Conservation (phyloP, 192 early-diverging fungal genomes). For the Lunasporangiospora selenospora region DNA sequence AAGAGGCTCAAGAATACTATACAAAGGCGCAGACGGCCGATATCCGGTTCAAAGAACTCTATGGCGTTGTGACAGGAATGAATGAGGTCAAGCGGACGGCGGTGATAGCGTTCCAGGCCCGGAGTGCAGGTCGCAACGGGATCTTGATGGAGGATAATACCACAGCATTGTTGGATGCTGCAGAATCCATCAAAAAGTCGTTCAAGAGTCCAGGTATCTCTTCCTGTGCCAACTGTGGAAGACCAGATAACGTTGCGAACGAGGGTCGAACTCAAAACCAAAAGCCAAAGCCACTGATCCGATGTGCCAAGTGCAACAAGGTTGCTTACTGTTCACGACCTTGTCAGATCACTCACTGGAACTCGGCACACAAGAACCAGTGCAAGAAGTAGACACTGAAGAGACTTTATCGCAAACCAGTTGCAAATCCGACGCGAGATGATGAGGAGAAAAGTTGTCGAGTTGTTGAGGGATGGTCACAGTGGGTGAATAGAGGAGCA, state of each 20-base stretch:
- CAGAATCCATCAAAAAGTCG: too few relatives aligned
- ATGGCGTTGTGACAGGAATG: conserved; percentile 44
- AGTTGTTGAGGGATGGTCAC: too few relatives aligned
- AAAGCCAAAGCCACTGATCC: conserved; percentile 30
- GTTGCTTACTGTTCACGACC: conserved; percentile 57
- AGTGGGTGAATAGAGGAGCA: too few relatives aligned
- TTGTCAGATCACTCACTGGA: conserved; percentile 52
- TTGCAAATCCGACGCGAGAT: too few relatives aligned
- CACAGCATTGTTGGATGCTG: conserved; percentile 8
- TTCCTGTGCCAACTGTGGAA: conserved; percentile 40
- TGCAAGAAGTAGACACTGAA: conserved; percentile 11
- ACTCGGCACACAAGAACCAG: conserved; percentile 36
- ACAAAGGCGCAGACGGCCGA: conserved; percentile 48
- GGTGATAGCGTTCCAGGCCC: conserved; percentile 27
- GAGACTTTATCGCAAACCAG: too few relatives aligned
- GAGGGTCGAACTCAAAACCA: conserved; percentile 23
- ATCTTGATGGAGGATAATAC: too few relatives aligned
- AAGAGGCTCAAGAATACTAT: conserved; percentile 47
- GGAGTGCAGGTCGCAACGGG: too few relatives aligned
- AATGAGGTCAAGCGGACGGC: conserved; percentile 49
- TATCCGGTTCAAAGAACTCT: conserved; percentile 46
- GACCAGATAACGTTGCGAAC: too few relatives aligned
- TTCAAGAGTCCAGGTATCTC: conserved; percentile 27
- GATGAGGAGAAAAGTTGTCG: too few relatives aligned
- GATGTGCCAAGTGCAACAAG: conserved; percentile 47